phyloP scores from a whole-genome alignment of 176 grass and related monocot genomes.

The Lolium rigidum region DNA sequence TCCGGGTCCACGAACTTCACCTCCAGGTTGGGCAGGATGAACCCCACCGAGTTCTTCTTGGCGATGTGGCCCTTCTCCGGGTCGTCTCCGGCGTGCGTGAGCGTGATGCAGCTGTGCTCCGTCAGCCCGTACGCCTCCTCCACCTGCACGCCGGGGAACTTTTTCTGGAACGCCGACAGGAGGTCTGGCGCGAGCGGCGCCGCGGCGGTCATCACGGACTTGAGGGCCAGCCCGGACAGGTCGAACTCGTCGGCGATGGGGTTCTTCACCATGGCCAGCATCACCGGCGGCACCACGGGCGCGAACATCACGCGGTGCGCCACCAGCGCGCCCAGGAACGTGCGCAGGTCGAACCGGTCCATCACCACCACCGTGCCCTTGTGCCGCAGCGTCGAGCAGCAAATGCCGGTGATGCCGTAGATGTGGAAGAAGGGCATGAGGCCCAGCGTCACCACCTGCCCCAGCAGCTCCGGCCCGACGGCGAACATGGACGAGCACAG shows the following conservation, averaged over 20 bases:
- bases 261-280: constrained; percentile 90
- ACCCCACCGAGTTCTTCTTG: constrained; percentile 85
- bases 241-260: constrained; percentile 61
- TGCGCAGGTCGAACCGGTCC: constrained; percentile 73
- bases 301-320: constrained; percentile 74
- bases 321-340: constrained; percentile 64
- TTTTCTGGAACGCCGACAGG: constrained; percentile 63
- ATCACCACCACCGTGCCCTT: constrained; percentile 95
- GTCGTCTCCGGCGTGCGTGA: constrained; percentile 70
- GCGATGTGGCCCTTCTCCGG: constrained; percentile 35
- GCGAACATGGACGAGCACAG: constrained; percentile 72
- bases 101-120: constrained; percentile 93
- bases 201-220: constrained; percentile 80
- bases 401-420: constrained; percentile 91
- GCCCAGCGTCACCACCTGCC: constrained; percentile 57
- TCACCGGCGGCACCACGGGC: constrained; percentile 74
- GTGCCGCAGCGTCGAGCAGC: constrained; percentile 72
- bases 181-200: constrained; percentile 76
- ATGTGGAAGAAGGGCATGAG: constrained; percentile 97
- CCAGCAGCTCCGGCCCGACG: constrained; percentile 40
- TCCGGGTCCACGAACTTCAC: constrained; percentile 85
- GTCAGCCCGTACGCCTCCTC: constrained; percentile 92
- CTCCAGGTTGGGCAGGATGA: constrained; percentile 89
- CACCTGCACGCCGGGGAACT: constrained; percentile 77
- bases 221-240: constrained; percentile 51